Percentiles rank a stretch among this genome's conserved stretches.
Conservation (phyloP, 2,329 filamentous ascomycete species). For the Boeremia lycopersici region DNA sequence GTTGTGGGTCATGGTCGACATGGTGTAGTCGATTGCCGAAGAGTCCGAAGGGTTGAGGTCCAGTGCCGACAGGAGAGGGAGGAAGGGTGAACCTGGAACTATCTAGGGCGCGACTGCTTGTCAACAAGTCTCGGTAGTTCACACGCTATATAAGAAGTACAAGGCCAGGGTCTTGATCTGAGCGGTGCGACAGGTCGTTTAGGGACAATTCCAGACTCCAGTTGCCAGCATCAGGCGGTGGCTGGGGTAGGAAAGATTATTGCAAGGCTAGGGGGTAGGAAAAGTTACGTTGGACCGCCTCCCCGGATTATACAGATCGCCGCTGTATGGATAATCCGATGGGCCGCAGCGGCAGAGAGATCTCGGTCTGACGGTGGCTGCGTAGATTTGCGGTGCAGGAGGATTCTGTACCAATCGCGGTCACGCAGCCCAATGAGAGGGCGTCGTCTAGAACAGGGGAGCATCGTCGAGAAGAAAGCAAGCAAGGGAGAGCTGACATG, state of each 20-base stretch:
- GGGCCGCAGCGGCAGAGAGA: constrained; percentile 29
- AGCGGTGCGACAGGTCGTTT: constrained; percentile 45
- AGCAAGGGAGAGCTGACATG: constrained; percentile 42
- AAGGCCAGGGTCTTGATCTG: constrained; percentile 32
- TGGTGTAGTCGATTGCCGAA: constrained; percentile 6
- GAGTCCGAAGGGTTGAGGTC: constrained; percentile 15
- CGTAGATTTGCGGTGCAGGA: constrained; percentile 24
- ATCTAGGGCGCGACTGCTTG: constrained; percentile 31
- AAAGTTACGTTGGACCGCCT: constrained; percentile 40
- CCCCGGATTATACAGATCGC: constrained; percentile 35
- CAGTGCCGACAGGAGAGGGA: constrained; percentile 21
- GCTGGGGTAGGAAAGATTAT: constrained; percentile 12
- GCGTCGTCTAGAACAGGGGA: constrained; percentile 20
- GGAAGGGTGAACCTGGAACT: constrained; percentile 20
- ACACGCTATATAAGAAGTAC: constrained; percentile 43
- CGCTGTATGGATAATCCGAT: constrained; percentile 33
- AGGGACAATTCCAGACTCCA: constrained; percentile 30
- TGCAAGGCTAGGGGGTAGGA: constrained; percentile 9
- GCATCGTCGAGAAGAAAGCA: constrained; percentile 36
- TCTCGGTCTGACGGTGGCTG: constrained; percentile 32
- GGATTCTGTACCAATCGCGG: constrained; percentile 31
- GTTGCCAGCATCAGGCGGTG: constrained; percentile 18
- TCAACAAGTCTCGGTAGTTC: constrained; percentile 34
- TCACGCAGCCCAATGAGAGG: constrained; percentile 12
- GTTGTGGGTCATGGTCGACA: constrained; percentile 26